Percentiles rank a stretch among this genome's conserved stretches.
Conservation (phyloP, 2,329 filamentous ascomycete species). For the Ramularia endophylla region DNA sequence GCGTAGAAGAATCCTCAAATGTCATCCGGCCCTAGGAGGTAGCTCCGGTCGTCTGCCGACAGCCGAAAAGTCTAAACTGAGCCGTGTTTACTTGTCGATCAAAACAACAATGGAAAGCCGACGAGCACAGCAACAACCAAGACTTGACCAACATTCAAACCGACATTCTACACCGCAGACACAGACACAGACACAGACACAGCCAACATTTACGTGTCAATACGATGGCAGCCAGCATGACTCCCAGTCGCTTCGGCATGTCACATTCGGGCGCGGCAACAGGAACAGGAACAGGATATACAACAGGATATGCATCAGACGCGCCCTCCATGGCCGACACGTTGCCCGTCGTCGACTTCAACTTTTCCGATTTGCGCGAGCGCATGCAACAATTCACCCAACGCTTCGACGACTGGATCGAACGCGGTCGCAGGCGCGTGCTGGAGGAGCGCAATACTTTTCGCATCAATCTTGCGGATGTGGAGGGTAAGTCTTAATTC, state of each 20-base stretch:
- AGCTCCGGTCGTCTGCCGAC: no score
- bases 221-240: slow-evolving; percentile 27
- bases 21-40: no score
- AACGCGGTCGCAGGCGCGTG: slow-evolving; percentile 80
- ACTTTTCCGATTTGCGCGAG: slow-evolving; percentile 90
- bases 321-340: slow-evolving; percentile 66
- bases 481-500: slow-evolving; percentile 61
- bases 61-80: no score
- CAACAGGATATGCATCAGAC: slow-evolving; percentile 48
- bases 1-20: no score
- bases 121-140: no score
- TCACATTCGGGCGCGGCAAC: slow-evolving; percentile 60
- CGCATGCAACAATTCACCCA: slow-evolving; percentile 90
- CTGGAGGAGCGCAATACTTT: slow-evolving; percentile 93
- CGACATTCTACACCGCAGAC: slow-evolving; percentile 2
- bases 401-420: slow-evolving; percentile 90
- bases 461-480: slow-evolving; percentile 78
- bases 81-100: no score
- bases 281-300: no score
- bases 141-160: no score
- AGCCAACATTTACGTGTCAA: not conserved
- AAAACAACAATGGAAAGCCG: no score
- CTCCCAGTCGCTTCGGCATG: slow-evolving; percentile 59
- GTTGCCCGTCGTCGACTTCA: slow-evolving; percentile 87
- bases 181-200: slow-evolving; percentile 7